Percentiles rank a stretch among this genome's conserved stretches.
Evolutionary conservation across 2,329 filamentous ascomycete genomes (phyloP).

Genomic region (Epichloe scottii): DNA sequence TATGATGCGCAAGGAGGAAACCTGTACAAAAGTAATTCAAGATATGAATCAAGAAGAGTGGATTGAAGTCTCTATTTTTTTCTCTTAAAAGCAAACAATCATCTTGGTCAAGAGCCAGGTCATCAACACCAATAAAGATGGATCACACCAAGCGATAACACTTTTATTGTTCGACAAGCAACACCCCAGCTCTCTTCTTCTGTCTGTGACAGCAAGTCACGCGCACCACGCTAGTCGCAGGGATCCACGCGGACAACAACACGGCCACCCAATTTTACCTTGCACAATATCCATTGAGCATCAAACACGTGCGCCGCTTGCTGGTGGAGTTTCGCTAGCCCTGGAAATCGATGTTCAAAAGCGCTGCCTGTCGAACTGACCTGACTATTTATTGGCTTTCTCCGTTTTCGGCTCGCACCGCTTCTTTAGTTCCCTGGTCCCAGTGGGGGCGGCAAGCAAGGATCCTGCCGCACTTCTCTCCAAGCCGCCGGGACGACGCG

Average conservation of each 20-base stretch:
- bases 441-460: constrained; percentile 11
- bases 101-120: background rate
- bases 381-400: background rate
- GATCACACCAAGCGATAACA: background rate
- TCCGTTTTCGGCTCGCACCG: constrained; percentile 26
- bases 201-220: background rate
- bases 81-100: background rate
- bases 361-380: background rate
- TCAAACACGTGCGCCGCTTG: constrained; percentile 21
- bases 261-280: constrained; percentile 9
- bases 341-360: background rate
- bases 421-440: constrained; percentile 16
- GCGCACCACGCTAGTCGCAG: background rate
- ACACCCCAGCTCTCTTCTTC: background rate
- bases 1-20: background rate
- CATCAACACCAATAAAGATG: background rate
- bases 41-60: background rate
- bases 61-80: background rate
- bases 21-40: background rate
- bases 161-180: background rate
- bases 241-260: background rate
- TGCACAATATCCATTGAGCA: constrained; percentile 19
- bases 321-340: constrained; percentile 9
- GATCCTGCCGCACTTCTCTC: constrained; percentile 11
- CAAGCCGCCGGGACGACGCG: constrained; percentile 9